phyloP scores from a whole-genome alignment of 768 basidiomycete species.

The Agrocybe pediades region DNA sequence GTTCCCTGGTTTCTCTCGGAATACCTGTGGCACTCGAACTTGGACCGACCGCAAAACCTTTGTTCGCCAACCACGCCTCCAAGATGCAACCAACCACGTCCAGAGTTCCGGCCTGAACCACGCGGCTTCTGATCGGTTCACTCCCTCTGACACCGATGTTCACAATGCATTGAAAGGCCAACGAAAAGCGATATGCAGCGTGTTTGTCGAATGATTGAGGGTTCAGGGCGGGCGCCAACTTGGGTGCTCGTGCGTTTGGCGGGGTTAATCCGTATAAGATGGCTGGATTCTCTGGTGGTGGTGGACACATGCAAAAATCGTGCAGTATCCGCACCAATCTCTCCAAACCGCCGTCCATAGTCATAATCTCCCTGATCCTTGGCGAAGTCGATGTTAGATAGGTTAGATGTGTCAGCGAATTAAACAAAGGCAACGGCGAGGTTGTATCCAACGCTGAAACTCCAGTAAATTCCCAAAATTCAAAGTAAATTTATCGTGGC shows the following conservation, averaged over 20 bases:
- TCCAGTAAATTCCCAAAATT: constrained; percentile 17
- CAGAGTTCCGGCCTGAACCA: constrained; percentile 92
- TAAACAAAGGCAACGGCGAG: constrained; percentile 38
- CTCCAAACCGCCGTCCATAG: constrained; percentile 96
- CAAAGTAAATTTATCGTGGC: neutral
- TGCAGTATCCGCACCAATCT: constrained; percentile 90
- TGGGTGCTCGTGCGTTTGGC: constrained; percentile 56
- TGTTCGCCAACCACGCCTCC: constrained; percentile 89
- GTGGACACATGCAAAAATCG: constrained; percentile 83
- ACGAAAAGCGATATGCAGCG: constrained; percentile 84
- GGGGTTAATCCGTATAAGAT: constrained; percentile 78
- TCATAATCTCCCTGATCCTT: constrained; percentile 97
- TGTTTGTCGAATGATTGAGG: constrained; percentile 77
- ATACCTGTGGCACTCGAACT: constrained; percentile 75
- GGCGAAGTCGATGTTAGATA: constrained; percentile 98
- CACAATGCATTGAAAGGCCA: constrained; percentile 96
- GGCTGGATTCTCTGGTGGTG: constrained; percentile 77
- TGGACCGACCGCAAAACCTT: constrained; percentile 85
- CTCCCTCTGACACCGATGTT: constrained; percentile 97
- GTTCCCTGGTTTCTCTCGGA: constrained; percentile 75
- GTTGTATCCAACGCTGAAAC: constrained; percentile 52
- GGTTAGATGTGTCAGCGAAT: constrained; percentile 85
- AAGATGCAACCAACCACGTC: constrained; percentile 93
- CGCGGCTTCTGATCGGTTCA: constrained; percentile 86
- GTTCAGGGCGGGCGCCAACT: constrained; percentile 61